Evolutionary conservation across 2,329 filamentous ascomycete genomes (phyloP), one percentile per base, ranked within the genome.

Genomic region (Trichoderma sp.): DNA sequence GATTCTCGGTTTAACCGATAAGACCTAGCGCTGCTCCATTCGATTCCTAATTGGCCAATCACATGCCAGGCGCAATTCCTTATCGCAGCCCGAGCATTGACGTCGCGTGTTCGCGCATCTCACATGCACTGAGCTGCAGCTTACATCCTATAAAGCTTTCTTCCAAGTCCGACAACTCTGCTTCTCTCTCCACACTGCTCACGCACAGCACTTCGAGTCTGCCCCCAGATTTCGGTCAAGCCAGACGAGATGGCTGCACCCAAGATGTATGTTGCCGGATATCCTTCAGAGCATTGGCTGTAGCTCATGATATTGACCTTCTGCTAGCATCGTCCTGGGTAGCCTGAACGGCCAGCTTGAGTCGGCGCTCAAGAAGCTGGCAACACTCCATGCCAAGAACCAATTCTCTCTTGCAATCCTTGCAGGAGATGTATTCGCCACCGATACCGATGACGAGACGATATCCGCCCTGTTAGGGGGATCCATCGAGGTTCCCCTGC

Each of bases 341-440:
- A 89, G 89, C 76, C 84, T 97, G 71, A 90, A 93, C 76, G 94
- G 94, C 74, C 88, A 92, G 75, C 85, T 97, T 63, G 84, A 87
- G 70, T 79, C 89, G 13, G 89, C 91, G 10, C 92, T 99, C 77
- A 84, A 87, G 69, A 99, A 97, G 79, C 82, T 98, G 22, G 84
- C 89, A 9, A 86, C 88, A 10, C 83, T 98, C 2, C 94, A 98
- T 73, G 82, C 88, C 39, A 98, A 97, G 80, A 95, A 97, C 76
- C 86, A 85, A 74, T 98, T 99, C 77, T 85, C 92, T 15, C 91
- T 97, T 73, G 93, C 92, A 17, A 88, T 99, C 66, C 82, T 97
- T 35, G 87, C 89, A 10, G 95, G 95, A 65, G 91, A 97, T 75
- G 84, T 98, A 7, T 98, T 98, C 75, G 82, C 85, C 19, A 80